Conservation (phyloP, 202 grass and related monocot species). For the Setaria italica region DNA sequence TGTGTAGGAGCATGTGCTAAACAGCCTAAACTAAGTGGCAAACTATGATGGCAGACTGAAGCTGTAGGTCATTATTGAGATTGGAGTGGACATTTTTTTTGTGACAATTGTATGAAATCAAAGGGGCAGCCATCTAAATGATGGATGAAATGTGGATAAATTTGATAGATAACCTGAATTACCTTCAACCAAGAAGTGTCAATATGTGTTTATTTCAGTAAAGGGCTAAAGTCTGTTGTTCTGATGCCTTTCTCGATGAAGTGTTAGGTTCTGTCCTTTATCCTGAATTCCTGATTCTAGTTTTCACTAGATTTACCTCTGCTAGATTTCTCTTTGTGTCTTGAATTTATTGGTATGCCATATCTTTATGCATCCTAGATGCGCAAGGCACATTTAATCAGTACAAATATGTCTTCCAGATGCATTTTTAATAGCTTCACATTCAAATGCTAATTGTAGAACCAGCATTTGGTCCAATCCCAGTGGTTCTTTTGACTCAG, state of each 20-base stretch:
- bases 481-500: not conserved
- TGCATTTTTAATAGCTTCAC: slow-evolving; percentile 1
- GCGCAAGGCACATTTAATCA: not conserved
- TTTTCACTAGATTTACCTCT: not conserved
- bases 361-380: slow-evolving; percentile 10
- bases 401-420: not conserved
- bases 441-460: not conserved
- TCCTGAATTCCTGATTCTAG: not conserved
- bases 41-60: not conserved
- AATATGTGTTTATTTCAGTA: not conserved
- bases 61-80: slow-evolving; percentile 14
- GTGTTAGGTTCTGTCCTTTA: slow-evolving; percentile 9
- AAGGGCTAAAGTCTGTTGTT: not conserved
- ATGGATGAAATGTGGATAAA: not conserved
- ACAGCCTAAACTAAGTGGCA: not conserved
- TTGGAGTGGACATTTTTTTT: not conserved
- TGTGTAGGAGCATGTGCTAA: not conserved
- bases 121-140: not conserved
- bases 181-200: slow-evolving; percentile 18
- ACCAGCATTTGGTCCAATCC: not conserved
- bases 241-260: not conserved
- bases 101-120: not conserved
- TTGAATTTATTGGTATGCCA: not conserved
- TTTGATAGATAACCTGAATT: not conserved
- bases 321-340: slow-evolving; percentile 5